phyloP scores from a whole-genome alignment of 179 eudicot genomes.

The Spinacia oleracea region DNA sequence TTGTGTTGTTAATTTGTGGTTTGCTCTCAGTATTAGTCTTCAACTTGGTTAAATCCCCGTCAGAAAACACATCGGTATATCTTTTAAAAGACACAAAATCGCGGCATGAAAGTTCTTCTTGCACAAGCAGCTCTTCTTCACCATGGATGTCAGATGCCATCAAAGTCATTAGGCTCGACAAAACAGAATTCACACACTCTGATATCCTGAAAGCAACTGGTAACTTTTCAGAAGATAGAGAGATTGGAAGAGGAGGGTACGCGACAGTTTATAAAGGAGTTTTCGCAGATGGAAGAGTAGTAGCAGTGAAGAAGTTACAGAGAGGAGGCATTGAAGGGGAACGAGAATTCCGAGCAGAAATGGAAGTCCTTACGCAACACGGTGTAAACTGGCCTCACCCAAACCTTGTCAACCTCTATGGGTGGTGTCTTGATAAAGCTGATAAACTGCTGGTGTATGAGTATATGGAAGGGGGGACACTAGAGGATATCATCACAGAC shows the following conservation, averaged over 20 bases:
- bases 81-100: conserved; percentile 36
- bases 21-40: conserved; percentile 47
- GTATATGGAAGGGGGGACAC: conserved; percentile 91
- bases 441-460: conserved; percentile 82
- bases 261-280: conserved; percentile 80
- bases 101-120: conserved; percentile 20
- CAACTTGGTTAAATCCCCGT: conserved; percentile 36
- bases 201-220: conserved; percentile 78
- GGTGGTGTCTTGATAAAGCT: conserved; percentile 87
- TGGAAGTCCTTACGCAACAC: conserved; percentile 77
- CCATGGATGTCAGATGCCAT: conserved; percentile 58
- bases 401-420: conserved; percentile 83
- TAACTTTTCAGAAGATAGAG: conserved; percentile 64
- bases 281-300: conserved; percentile 79
- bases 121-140: conserved; percentile 45
- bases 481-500: conserved; percentile 68
- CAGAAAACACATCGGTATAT: conserved; percentile 29
- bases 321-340: conserved; percentile 84
- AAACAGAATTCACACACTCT: conserved; percentile 67
- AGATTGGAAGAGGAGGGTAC: conserved; percentile 82
- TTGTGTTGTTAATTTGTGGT: conserved; percentile 56
- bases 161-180: conserved; percentile 73
- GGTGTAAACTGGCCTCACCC: conserved; percentile 88
- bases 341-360: conserved; percentile 79
- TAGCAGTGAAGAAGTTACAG: conserved; percentile 86